Conservation (phyloP, 2,329 filamentous ascomycete genomes). For the Hypoxylon sp. region DNA sequence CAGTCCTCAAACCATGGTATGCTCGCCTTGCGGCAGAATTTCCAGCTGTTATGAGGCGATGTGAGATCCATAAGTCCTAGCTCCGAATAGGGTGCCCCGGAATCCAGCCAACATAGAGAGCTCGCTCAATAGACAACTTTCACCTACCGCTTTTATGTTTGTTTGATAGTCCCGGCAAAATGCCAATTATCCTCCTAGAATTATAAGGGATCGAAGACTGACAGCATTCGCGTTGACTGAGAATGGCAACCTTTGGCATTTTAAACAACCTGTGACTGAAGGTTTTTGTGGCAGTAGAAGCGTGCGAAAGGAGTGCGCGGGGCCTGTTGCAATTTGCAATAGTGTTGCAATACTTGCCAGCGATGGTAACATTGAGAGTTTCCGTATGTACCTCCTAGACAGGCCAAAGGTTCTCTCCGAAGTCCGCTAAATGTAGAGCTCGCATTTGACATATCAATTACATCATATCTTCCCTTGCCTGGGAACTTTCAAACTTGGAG, state of each 20-base stretch:
- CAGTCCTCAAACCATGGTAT: background rate
- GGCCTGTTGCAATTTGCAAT: too few species aligned
- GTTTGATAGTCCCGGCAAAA: background rate
- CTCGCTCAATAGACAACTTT: background rate
- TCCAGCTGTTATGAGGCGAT: background rate
- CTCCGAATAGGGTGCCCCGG: background rate
- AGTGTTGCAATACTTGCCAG: conserved; percentile 23
- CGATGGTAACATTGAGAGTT: conserved; percentile 26
- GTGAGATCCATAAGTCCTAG: background rate
- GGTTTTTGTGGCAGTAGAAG: too few species aligned
- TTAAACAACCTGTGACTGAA: too few species aligned
- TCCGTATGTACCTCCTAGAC: background rate
- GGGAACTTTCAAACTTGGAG: background rate
- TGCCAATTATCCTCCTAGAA: background rate
- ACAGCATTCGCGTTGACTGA: too few species aligned
- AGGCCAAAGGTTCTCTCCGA: background rate
- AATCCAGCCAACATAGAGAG: background rate
- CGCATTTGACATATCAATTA: background rate
- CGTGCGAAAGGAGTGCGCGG: too few species aligned
- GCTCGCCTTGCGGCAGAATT: background rate
- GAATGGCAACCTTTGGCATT: too few species aligned
- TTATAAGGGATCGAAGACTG: background rate
- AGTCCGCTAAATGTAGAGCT: background rate
- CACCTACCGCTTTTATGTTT: background rate
- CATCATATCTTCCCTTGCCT: background rate